phyloP scores from a whole-genome alignment of 345 rosid species.

The Gossypium raimondii region DNA sequence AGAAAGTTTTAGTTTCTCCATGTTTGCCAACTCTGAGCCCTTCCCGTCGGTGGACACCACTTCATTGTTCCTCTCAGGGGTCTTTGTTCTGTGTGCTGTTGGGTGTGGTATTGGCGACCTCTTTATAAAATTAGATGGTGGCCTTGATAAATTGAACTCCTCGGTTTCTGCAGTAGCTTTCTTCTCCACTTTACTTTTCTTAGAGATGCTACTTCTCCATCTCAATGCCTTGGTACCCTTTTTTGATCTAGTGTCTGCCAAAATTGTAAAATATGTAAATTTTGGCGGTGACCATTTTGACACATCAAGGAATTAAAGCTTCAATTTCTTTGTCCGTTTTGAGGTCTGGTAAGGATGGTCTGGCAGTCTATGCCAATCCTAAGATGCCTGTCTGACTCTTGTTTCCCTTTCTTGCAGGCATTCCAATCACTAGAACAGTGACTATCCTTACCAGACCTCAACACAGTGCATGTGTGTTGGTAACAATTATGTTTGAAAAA shows the following conservation, averaged over 20 bases:
- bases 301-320: no score
- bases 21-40: conserved; percentile 18
- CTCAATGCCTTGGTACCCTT: not conserved
- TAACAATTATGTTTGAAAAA: not conserved
- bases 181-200: conserved; percentile 9
- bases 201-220: conserved; percentile 6
- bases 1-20: conserved; percentile 55
- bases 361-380: no score
- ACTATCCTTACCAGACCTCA: no score
- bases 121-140: conserved; percentile 43
- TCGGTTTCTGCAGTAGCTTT: not conserved
- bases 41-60: not conserved
- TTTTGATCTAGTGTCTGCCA: conserved; percentile 10
- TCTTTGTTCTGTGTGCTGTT: conserved; percentile 25
- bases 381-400: no score
- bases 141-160: conserved; percentile 26
- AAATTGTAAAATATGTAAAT: not conserved
- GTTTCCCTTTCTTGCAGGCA: no score
- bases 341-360: no score
- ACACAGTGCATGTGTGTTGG: not conserved
- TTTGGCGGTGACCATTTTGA: not conserved
- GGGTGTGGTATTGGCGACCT: conserved; percentile 36
- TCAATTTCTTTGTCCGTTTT: no score
- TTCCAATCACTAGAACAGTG: no score
- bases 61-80: conserved; percentile 15